Evolutionary conservation across 1,139 yeast species (phyloP), one percentile per base, ranked within the genome.

Genomic region (Suhomyces atakaporum): DNA sequence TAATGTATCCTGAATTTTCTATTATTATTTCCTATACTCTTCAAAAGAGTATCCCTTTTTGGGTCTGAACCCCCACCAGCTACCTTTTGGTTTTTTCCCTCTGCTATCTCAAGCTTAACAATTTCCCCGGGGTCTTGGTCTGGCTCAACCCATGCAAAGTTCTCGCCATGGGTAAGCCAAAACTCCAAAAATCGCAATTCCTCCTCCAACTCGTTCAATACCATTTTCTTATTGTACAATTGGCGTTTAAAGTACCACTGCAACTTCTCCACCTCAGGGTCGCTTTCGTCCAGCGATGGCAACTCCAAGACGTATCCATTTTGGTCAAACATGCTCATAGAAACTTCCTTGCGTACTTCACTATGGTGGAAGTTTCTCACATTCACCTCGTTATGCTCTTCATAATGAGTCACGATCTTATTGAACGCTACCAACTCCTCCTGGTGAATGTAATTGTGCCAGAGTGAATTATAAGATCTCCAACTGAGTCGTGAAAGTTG

Each of bases 111-210:
- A 9, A 50, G 36, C 33, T 42, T 43, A 9, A 35, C 34, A 2
- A 64, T 48, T 42, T 66, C 71, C 0, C 87, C 88, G 0, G 90
- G 90, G 53, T 84, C 92, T 53, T 80, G 82, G 53, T 84, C 92
- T 1, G 90, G 90, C 50, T 84, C 92, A 5, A 74, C 80, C 86
- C 90, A 85, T 44, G 78, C 83, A 51, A 81, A 84, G 18, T 51
- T 47, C 25, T 66, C 72, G 3, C 71, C 73, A 13, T 60, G 60
- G 21, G 53, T 58, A 22, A 53, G 35, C 69, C 70, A 66, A 35
- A 58, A 69, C 33, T 69, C 72, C 31, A 69, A 45, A 40, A 67
- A 66, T 38, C 59, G 50, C 30, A 59, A 44, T 39, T 69, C 75
- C 33, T 65, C 68, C 5, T 58, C 61, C 22, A 66, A 45, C 27